Conservation (phyloP, 2,329 filamentous ascomycete genomes). For the Metarhizium anisopliae region DNA sequence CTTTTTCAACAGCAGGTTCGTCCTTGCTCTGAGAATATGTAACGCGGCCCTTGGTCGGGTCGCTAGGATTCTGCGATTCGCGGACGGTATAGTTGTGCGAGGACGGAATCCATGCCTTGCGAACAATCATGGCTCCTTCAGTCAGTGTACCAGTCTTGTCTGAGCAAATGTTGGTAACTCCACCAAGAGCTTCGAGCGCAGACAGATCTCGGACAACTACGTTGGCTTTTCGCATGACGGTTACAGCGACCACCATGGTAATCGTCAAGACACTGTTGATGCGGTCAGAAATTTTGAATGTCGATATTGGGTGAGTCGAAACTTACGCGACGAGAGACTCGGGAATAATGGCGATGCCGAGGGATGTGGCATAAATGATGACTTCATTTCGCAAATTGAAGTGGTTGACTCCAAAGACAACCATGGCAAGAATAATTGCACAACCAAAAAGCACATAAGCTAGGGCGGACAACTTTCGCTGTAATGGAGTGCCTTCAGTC, state of each 20-base stretch:
- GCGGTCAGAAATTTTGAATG: slow-evolving; percentile 8
- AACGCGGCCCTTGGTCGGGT: slow-evolving; percentile 51
- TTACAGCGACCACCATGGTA: slow-evolving; percentile 58
- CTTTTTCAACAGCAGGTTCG: slow-evolving; percentile 20
- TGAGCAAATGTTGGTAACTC: slow-evolving; percentile 64
- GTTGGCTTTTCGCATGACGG: slow-evolving; percentile 54
- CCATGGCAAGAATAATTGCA: slow-evolving; percentile 48
- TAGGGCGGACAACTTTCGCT: slow-evolving; percentile 68
- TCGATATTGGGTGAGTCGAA: not conserved
- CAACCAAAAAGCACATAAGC: slow-evolving; percentile 69
- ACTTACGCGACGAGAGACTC: slow-evolving; percentile 55
- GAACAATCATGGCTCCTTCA: slow-evolving; percentile 60
- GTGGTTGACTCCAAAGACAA: slow-evolving; percentile 49
- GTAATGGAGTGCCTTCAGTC: slow-evolving; percentile 64
- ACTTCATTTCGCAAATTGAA: slow-evolving; percentile 43
- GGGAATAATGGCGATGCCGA: slow-evolving; percentile 54
- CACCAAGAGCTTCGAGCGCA: slow-evolving; percentile 59
- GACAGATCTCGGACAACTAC: slow-evolving; percentile 59
- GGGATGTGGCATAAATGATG: slow-evolving; percentile 48
- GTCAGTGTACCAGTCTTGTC: slow-evolving; percentile 66
- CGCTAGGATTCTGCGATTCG: slow-evolving; percentile 49
- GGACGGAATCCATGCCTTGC: slow-evolving; percentile 55
- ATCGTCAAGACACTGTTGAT: slow-evolving; percentile 50
- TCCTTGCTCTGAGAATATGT: slow-evolving; percentile 33
- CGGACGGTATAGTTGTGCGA: slow-evolving; percentile 50